Base-by-base conservation (phyloP, 2,329 filamentous ascomycete species). In the Hymenoscyphus repandus region DNA sequence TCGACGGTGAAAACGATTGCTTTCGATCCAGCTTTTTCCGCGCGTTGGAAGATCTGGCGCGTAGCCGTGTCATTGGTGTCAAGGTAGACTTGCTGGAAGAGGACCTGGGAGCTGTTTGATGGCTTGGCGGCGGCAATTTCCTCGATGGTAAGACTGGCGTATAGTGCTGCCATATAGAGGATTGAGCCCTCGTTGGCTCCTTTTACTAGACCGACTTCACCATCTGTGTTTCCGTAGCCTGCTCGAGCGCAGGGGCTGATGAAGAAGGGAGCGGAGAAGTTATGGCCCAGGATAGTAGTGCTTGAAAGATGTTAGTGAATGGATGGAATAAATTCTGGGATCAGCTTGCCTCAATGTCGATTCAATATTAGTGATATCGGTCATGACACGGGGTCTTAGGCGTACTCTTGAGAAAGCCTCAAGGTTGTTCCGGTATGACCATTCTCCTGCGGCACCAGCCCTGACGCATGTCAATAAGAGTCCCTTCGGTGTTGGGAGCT, bases 351-450 rank as follows among this genome's bases (percentile, higher is more conserved):
- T 34, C 44, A 75, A 61, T 13, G 70, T 69, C 27, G 49, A 57
- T 53, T 73, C 70, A 40, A 70, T 62, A 17, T 67, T 65, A 41
- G 63, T 66, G 51, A 80, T 72, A 57, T 79, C 76, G n/a, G 71
- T 64, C 64, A 80, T 66, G 20, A 73, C 69, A 46, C 74, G 69
- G 7, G 77, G 75, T 45, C 72, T 70, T 38, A 79, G 66, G 44
- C 67, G 67, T 59, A 74, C 76, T 12, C 74, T 71, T 53, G 70
- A 66, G 64, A 71, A 80, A 27, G 74, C 70, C 64, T 81, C 78
- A 5, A 80, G 69, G 64, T 80, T 80, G 64, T 79, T 78, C 44
- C 77, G 70, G 65, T 79, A 79, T 1, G 70, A 68, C 72, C 73
- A 80, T 65, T 80, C 77, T 52, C 76, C 77, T 3, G 70, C 76